Evolutionary conservation across 192 early-diverging fungal genomes (phyloP), one percentile per base, ranked within the genome.

Genomic region (Endogone sp.): DNA sequence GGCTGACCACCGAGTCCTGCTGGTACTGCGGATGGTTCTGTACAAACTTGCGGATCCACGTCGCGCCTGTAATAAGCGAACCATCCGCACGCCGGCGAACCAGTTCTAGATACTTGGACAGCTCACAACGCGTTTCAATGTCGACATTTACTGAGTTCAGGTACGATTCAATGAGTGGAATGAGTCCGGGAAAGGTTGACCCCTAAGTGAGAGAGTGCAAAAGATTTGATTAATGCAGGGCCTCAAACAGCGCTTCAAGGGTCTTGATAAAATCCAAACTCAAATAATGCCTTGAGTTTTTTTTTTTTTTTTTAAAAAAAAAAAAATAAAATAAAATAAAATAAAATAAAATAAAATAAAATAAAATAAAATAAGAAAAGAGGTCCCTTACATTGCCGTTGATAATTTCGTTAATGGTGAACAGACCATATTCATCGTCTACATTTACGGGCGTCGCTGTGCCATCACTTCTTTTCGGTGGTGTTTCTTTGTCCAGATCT

Each of bases 371-470:
- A n/a, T n/a, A n/a, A n/a, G n/a, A n/a, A 3, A 31, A 1, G 2
- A 59, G 2, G 31, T 9, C 4, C 6, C 59, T 16, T 29, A 84
- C 85, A 58, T 86, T 86, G 57, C 94, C 95, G 72, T 95, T 95
- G 78, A 99, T 87, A 68, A 98, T 96, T 66, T 96, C 93, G 71
- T 94, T 83, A n/a, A 95, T 86, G 2, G 92, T 89, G 88, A 96
- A 88, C 66, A 90, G 75, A 30, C 80, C 86, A 58, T 87, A 85
- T 24, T 87, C 84, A 25, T 88, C 81, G 60, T 49, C 37, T 11
- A 49, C 37, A 6, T 49, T 49, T 49, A 6, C 37, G 16, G 37
- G 16, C 37, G 6, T 49, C 37, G 37, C 37, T 16, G 37, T 21
- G 2, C 28, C 28, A 65, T 65, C n/a, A 25, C 29, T 26, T 23